A percentile compares a stretch with the other conserved stretches of the same genome.
phyloP scores from a whole-genome alignment of 2,329 filamentous ascomycete species.

The Neonectria hederae region DNA sequence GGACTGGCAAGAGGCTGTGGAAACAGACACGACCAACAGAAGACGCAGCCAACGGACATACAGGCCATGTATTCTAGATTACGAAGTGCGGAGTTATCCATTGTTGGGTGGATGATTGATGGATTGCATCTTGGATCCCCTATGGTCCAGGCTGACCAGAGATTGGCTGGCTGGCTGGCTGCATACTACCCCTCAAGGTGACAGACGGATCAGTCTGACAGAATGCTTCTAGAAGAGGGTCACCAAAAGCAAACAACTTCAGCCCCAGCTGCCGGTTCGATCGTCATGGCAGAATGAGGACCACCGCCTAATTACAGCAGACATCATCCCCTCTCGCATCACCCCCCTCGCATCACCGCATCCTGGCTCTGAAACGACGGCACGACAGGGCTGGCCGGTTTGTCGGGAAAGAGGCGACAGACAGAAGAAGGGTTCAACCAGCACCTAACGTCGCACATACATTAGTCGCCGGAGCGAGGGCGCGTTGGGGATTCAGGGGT shows the following conservation, averaged over 20 bases:
- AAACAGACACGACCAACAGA: neutral
- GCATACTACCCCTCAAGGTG: neutral
- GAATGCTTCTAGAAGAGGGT: constrained; percentile 4
- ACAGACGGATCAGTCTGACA: neutral
- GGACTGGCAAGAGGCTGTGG: neutral
- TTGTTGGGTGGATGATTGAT: too few species aligned
- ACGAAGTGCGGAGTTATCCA: too few species aligned
- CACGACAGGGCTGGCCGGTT: constrained; percentile 21
- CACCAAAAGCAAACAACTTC: neutral
- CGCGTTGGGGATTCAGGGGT: constrained; percentile 1
- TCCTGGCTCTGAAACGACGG: constrained; percentile 18
- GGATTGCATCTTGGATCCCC: too few species aligned
- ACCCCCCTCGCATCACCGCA: neutral
- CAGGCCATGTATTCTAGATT: too few species aligned
- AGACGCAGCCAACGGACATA: neutral
- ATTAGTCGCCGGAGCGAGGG: neutral
- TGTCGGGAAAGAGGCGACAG: constrained; percentile 9
- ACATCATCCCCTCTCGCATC: neutral
- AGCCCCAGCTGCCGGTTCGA: neutral
- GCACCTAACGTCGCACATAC: neutral
- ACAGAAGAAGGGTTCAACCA: neutral
- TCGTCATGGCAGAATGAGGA: neutral
- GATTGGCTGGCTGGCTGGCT: neutral
- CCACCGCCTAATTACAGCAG: neutral
- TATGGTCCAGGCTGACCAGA: neutral